These are phyloP conservation scores for Venturia asperata DNA, from an alignment of 2,329 filamentous ascomycete genomes.

Conservation along the genomic window DNA sequence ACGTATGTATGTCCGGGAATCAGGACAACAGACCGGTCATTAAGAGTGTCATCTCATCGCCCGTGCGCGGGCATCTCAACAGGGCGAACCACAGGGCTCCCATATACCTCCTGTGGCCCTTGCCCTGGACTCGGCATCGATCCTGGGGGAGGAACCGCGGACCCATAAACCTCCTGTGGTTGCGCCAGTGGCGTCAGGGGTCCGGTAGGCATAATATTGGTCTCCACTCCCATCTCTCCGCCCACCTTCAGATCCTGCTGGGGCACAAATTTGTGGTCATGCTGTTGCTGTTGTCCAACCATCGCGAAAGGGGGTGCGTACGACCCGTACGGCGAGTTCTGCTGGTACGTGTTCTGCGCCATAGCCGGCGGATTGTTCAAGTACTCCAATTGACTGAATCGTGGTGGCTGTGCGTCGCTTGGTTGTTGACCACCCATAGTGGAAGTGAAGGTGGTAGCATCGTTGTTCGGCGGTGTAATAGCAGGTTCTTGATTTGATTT, in stretches of 20 bases:
- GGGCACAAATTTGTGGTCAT: background rate
- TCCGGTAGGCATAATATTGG: background rate
- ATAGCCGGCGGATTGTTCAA: conserved; percentile 3
- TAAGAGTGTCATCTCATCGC: no score
- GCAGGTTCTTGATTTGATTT: background rate
- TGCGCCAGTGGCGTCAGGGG: background rate
- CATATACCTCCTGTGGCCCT: conserved; percentile 3
- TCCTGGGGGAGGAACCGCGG: background rate
- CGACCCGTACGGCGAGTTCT: background rate
- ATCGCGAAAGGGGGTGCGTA: background rate
- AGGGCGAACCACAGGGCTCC: background rate
- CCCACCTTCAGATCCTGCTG: background rate
- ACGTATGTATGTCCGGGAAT: no score
- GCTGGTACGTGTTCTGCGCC: background rate
- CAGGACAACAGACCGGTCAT: no score
- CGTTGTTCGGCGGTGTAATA: background rate
- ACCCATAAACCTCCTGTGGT: conserved; percentile 4
- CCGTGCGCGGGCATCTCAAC: conserved; percentile 11
- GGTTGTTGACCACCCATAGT: background rate
- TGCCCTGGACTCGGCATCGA: background rate
- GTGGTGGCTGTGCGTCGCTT: background rate
- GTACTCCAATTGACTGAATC: background rate
- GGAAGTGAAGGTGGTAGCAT: background rate
- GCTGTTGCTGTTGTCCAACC: background rate
- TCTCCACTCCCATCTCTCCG: background rate